phyloP scores from a whole-genome alignment of 2,329 filamentous ascomycete species.

The Bimuria novae-zelandiae region DNA sequence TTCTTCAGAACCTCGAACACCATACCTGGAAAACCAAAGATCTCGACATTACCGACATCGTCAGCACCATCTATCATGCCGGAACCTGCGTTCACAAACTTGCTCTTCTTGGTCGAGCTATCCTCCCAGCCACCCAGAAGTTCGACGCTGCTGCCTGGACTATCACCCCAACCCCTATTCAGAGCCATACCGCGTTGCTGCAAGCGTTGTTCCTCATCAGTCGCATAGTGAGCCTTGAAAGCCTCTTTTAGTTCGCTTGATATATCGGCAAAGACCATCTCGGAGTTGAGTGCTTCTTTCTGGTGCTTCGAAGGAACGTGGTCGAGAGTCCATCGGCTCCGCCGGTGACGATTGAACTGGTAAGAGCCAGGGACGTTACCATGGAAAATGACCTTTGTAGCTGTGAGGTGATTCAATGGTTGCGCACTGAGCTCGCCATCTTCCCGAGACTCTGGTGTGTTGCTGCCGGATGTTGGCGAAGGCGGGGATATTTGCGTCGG shows the following conservation, averaged over 20 bases:
- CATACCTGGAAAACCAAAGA: slow-evolving; percentile 92
- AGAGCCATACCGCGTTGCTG: slow-evolving; percentile 74
- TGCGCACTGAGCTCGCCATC: slow-evolving; percentile 34
- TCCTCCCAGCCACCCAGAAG: slow-evolving; percentile 71
- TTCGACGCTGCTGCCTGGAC: slow-evolving; percentile 86
- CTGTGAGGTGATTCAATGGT: slow-evolving; percentile 70
- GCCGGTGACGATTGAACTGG: slow-evolving; percentile 91
- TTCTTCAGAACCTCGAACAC: slow-evolving; percentile 97
- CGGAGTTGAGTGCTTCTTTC: slow-evolving; percentile 65
- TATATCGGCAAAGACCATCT: slow-evolving; percentile 65
- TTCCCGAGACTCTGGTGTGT: slow-evolving; percentile 29
- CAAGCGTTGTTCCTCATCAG: slow-evolving; percentile 57
- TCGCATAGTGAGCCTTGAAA: slow-evolving; percentile 71
- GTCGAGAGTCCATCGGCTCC: slow-evolving; percentile 82
- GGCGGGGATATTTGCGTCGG: slow-evolving; percentile 60
- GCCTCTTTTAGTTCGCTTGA: slow-evolving; percentile 69
- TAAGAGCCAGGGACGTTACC: slow-evolving; percentile 95
- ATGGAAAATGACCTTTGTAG: slow-evolving; percentile 90
- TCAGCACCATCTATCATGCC: slow-evolving; percentile 50
- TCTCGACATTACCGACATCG: slow-evolving; percentile 73
- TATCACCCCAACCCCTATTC: slow-evolving; percentile 89
- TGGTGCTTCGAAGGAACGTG: slow-evolving; percentile 49
- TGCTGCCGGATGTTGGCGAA: slow-evolving; percentile 61
- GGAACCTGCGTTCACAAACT: slow-evolving; percentile 40
- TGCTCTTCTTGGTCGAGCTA: slow-evolving; percentile 40